Conservation (phyloP, 2,329 filamentous ascomycete species). For the Trichoderma cornu-damae region DNA sequence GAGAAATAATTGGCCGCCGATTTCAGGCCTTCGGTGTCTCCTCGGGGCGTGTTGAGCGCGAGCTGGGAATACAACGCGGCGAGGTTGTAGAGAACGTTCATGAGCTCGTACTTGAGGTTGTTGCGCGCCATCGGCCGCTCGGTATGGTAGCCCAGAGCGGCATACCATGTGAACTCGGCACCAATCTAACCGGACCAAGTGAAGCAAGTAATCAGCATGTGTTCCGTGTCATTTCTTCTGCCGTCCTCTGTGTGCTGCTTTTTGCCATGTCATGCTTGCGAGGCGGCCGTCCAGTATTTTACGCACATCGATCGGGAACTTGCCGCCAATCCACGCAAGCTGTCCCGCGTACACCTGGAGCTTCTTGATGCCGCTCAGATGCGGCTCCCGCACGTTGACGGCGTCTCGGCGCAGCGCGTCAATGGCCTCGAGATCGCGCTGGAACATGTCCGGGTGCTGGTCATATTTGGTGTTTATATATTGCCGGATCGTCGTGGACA, state of each 20-base stretch:
- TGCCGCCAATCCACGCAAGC: constrained; percentile 85
- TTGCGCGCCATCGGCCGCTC: constrained; percentile 63
- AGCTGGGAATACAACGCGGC: constrained; percentile 91
- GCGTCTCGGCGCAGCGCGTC: constrained; percentile 79
- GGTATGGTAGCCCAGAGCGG: constrained; percentile 83
- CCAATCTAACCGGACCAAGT: constrained; percentile 65
- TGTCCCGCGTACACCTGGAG: constrained; percentile 90
- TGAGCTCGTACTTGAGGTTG: constrained; percentile 74
- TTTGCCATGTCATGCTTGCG: neutral
- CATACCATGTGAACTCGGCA: constrained; percentile 95
- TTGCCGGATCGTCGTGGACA: constrained; percentile 78
- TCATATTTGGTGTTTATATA: constrained; percentile 99
- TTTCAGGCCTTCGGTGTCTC: constrained; percentile 77
- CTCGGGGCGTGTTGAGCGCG: constrained; percentile 72
- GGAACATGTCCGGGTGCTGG: constrained; percentile 96
- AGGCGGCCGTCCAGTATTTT: neutral
- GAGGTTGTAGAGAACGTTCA: constrained; percentile 90
- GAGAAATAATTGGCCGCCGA: constrained; percentile 86
- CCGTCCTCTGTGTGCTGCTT: neutral
- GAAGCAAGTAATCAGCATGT: neutral
- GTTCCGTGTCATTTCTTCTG: neutral
- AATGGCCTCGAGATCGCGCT: constrained; percentile 76
- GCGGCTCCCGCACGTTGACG: constrained; percentile 82
- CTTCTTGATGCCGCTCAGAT: constrained; percentile 78
- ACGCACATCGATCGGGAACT: constrained; percentile 86